These are phyloP conservation scores for Pseudogymnoascus sp. DNA, from an alignment of 2,329 filamentous ascomycete genomes.

Conservation along the genomic window DNA sequence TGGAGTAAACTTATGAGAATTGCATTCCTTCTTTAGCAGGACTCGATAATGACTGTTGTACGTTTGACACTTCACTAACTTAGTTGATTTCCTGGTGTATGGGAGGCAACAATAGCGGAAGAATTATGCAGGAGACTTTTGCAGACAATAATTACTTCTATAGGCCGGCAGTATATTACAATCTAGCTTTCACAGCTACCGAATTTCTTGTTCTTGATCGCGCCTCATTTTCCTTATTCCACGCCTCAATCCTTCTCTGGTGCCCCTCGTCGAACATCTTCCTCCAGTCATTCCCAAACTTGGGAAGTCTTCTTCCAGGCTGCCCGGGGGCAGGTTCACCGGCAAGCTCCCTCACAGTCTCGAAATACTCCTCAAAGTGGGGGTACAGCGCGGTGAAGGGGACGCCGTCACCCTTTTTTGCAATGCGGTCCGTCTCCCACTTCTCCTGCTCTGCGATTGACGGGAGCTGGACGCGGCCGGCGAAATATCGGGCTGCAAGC, in stretches of 20 bases:
- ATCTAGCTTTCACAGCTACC: not conserved
- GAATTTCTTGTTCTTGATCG: not conserved
- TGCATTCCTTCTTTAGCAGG: not conserved
- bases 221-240: slow-evolving; percentile 43
- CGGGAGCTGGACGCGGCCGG: slow-evolving; percentile 47
- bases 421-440: slow-evolving; percentile 53
- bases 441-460: slow-evolving; percentile 38
- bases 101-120: not conserved
- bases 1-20: not conserved
- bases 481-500: slow-evolving; percentile 50
- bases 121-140: not conserved
- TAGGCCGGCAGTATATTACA: not conserved
- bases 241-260: slow-evolving; percentile 50
- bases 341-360: slow-evolving; percentile 43
- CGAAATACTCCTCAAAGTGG: slow-evolving; percentile 60
- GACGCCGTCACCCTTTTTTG: slow-evolving; percentile 46
- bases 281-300: slow-evolving; percentile 41
- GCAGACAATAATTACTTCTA: not conserved
- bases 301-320: slow-evolving; percentile 25
- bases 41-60: no score
- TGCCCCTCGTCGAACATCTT: slow-evolving; percentile 47
- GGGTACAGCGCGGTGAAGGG: slow-evolving; percentile 49
- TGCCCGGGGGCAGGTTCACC: slow-evolving; percentile 32
- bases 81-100: not conserved
- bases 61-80: no score